phyloP scores from a whole-genome alignment of 2,329 filamentous ascomycete species.

The Aureobasidium mangrovei region DNA sequence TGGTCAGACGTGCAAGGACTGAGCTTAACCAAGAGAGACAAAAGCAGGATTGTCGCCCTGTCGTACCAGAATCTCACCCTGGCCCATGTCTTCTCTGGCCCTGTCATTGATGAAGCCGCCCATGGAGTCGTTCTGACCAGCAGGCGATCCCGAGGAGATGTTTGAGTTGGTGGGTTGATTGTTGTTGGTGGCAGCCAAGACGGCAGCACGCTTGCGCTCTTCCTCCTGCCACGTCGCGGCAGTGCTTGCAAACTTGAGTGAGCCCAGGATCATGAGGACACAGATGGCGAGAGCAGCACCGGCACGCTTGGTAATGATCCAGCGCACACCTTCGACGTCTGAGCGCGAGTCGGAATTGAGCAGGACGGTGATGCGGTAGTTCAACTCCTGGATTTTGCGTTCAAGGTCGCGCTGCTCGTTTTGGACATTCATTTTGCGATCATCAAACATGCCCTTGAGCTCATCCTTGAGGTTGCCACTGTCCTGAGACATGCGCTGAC shows the following conservation, averaged over 20 bases:
- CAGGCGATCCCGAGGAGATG: not conserved
- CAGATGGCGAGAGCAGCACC: constrained; percentile 48
- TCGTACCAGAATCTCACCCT: constrained; percentile 24
- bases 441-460: constrained; percentile 92
- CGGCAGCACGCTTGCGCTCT: constrained; percentile 30
- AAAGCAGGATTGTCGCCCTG: constrained; percentile 27
- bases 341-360: constrained; percentile 86
- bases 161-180: not conserved
- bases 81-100: constrained; percentile 7
- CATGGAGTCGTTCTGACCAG: no score
- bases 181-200: not conserved
- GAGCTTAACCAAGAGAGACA: constrained; percentile 24
- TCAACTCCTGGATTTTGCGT: constrained; percentile 83
- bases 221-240: constrained; percentile 31
- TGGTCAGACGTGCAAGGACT: not conserved
- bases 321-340: constrained; percentile 82
- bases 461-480: constrained; percentile 74
- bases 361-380: constrained; percentile 88
- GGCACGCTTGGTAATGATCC: constrained; percentile 65
- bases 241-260: constrained; percentile 33
- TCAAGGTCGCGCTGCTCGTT: constrained; percentile 82
- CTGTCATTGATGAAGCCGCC: constrained; percentile 1
- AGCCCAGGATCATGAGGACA: constrained; percentile 37
- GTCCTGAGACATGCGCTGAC: constrained; percentile 78
- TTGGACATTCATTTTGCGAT: constrained; percentile 83